Evolutionary conservation across 2,329 filamentous ascomycete genomes (phyloP).

Genomic region (Dactylellina leptospora): DNA sequence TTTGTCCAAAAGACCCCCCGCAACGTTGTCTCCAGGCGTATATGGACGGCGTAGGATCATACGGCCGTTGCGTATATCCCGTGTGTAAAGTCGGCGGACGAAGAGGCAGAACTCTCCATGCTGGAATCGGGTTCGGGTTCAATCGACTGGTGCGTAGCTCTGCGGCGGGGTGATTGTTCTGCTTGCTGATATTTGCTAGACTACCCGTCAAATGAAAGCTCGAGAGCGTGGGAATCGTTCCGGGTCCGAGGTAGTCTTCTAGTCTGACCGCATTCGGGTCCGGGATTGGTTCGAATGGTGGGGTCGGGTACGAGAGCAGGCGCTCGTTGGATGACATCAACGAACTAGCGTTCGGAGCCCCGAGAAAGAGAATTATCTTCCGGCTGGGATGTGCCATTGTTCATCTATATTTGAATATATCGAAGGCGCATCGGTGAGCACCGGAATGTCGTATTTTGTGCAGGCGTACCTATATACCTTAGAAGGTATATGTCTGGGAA

Average conservation of each 20-base stretch:
- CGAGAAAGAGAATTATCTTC: conserved; percentile 25
- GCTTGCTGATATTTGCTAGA: neutral
- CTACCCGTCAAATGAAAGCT: conserved; percentile 13
- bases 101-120: conserved; percentile 26
- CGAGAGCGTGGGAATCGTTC: conserved; percentile 18
- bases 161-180: neutral
- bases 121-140: conserved; percentile 14
- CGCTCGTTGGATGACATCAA: conserved; percentile 18
- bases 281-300: conserved; percentile 29
- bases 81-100: conserved; percentile 21
- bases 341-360: conserved; percentile 14
- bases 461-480: too few relatives aligned
- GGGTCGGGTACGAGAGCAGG: conserved; percentile 23
- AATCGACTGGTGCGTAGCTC: conserved; percentile 10
- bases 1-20: conserved; percentile 5
- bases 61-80: conserved; percentile 26
- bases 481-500: too few relatives aligned
- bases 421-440: too few relatives aligned
- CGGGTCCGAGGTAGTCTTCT: conserved; percentile 28
- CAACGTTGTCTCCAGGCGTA: conserved; percentile 35
- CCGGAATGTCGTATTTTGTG: too few relatives aligned
- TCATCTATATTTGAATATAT: too few relatives aligned
- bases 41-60: conserved; percentile 41
- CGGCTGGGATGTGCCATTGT: conserved; percentile 7
- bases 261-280: conserved; percentile 7